phyloP scores from a whole-genome alignment of 1,139 yeast genomes.

The Hansenula sp. region DNA sequence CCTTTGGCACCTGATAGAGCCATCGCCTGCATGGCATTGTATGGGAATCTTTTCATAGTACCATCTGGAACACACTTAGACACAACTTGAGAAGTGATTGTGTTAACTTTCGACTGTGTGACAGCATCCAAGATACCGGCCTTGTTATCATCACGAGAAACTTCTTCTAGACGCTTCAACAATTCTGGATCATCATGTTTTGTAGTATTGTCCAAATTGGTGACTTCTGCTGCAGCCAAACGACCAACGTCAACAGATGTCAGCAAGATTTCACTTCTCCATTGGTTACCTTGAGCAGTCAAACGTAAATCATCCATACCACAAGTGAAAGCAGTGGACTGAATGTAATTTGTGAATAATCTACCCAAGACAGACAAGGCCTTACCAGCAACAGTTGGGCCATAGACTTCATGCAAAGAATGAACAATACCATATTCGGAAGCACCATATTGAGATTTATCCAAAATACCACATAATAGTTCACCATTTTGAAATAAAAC shows the following conservation, averaged over 20 bases:
- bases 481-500: conserved; percentile 88
- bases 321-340: conserved; percentile 93
- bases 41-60: conserved; percentile 92
- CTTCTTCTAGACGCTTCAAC: conserved; percentile 85
- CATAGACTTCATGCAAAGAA: conserved; percentile 93
- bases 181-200: conserved; percentile 69
- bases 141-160: conserved; percentile 88
- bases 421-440: conserved; percentile 96
- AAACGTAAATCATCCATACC: conserved; percentile 99
- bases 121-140: conserved; percentile 94
- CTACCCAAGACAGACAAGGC: conserved; percentile 89
- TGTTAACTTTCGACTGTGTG: conserved; percentile 88
- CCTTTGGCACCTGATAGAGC: conserved; percentile 99
- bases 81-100: conserved; percentile 90
- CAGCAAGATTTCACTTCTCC: conserved; percentile 81
- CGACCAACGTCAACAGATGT: conserved; percentile 82
- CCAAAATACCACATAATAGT: conserved; percentile 86
- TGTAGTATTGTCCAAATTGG: conserved; percentile 64
- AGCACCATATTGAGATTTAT: conserved; percentile 98
- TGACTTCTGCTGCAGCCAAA: conserved; percentile 91
- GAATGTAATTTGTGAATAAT: conserved; percentile 89
- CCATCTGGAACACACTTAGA: conserved; percentile 94
- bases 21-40: conserved; percentile 98
- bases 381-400: conserved; percentile 86
- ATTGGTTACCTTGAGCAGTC: conserved; percentile 83